phyloP scores from a whole-genome alignment of 305 asterid genomes.

The Lippia alba region DNA sequence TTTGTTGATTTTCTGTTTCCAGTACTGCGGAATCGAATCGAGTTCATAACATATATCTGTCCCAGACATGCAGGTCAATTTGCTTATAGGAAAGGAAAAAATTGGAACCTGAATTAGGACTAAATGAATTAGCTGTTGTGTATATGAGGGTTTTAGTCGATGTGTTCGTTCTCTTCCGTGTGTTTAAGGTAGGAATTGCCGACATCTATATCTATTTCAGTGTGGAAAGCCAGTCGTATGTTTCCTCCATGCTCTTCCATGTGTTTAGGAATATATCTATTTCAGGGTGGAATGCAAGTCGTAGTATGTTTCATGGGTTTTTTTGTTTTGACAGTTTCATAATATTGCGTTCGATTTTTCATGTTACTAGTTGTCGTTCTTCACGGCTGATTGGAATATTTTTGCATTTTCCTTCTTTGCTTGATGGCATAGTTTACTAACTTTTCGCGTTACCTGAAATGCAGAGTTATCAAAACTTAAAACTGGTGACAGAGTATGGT shows the following conservation, averaged over 20 bases:
- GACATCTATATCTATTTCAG: not conserved
- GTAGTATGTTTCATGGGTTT: not conserved
- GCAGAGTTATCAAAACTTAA: slow-evolving; percentile 80
- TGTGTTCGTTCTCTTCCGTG: not conserved
- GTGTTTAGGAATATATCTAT: not conserved
- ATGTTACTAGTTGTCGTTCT: not conserved
- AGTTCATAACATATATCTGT: not conserved
- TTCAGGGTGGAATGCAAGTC: too few relatives aligned
- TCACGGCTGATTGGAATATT: not conserved
- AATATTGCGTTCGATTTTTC: not conserved
- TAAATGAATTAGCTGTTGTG: slow-evolving; percentile 4
- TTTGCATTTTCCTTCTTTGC: not conserved
- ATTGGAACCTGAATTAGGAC: not conserved
- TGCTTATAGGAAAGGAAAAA: not conserved
- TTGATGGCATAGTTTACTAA: slow-evolving; percentile 33
- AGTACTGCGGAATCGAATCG: not conserved
- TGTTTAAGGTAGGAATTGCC: not conserved
- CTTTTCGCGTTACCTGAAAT: slow-evolving; percentile 28
- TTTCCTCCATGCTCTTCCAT: not conserved
- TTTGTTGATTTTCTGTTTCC: slow-evolving; percentile 1
- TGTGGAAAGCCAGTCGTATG: not conserved
- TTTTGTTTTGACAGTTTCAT: not conserved
- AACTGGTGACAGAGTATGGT: slow-evolving; percentile 97
- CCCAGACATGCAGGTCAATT: not conserved
- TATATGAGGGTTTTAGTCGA: not conserved